Evolutionary conservation across 768 basidiomycete species (phyloP).

Genomic region (Phanerodontia chrysosporium): DNA sequence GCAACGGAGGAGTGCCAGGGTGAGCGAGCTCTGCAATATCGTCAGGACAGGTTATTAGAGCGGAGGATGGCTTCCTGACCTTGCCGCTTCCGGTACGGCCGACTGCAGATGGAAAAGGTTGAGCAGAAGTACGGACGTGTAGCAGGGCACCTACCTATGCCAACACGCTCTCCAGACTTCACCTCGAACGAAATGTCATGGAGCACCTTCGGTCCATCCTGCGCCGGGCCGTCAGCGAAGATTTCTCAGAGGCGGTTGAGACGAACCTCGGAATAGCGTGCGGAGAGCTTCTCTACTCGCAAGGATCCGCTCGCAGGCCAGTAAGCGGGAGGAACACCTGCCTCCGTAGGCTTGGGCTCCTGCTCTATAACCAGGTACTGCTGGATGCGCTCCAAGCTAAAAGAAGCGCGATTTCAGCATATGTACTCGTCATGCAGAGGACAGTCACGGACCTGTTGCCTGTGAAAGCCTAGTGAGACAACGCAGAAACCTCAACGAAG

Average conservation of each 20-base stretch:
- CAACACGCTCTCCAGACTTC: conserved; percentile 52
- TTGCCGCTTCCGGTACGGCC: conserved; percentile 59
- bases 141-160: conserved; percentile 34
- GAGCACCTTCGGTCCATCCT: conserved; percentile 52
- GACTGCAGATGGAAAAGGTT: conserved; percentile 27
- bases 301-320: conserved; percentile 59
- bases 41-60: background rate
- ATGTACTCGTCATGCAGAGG: conserved; percentile 6
- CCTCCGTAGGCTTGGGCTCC: conserved; percentile 37
- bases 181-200: conserved; percentile 47
- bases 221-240: no score
- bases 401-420: background rate
- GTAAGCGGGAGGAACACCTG: conserved; percentile 51
- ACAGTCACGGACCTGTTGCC: conserved; percentile 5
- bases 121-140: background rate
- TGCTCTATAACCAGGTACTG: conserved; percentile 54
- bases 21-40: conserved; percentile 38
- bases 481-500: no score
- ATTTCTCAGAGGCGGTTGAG: no score
- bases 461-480: background rate
- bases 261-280: conserved; percentile 39
- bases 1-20: conserved; percentile 51
- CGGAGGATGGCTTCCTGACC: conserved; percentile 16
- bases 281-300: conserved; percentile 46
- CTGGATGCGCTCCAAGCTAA: conserved; percentile 45